These are phyloP conservation scores for Coemansia sp. DNA, from an alignment of 192 early-diverging fungal genomes.

Conservation along the genomic window DNA sequence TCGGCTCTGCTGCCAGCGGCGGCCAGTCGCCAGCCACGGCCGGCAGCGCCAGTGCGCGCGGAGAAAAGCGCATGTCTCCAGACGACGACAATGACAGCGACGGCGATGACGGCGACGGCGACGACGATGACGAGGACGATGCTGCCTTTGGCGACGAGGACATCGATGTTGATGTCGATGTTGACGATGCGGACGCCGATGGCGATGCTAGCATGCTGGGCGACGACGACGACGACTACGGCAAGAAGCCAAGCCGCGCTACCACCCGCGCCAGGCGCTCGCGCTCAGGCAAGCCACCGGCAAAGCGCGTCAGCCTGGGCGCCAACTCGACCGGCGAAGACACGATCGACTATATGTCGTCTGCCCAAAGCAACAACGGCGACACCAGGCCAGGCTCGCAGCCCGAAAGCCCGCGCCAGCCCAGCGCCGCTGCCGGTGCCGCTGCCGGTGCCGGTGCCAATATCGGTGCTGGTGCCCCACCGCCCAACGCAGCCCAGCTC, in stretches of 20 bases:
- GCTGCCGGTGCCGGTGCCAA: not conserved
- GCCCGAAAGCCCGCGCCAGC: slow-evolving; percentile 20
- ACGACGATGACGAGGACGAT: slow-evolving; percentile 26
- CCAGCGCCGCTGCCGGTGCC: slow-evolving; percentile 1
- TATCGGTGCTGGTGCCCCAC: too few species aligned
- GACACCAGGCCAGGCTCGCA: slow-evolving; percentile 12
- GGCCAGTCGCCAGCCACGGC: slow-evolving; percentile 1
- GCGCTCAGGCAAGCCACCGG: not conserved
- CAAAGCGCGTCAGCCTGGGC: slow-evolving; percentile 24
- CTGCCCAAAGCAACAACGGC: slow-evolving; percentile 32
- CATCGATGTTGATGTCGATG: slow-evolving; percentile 8
- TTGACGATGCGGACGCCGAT: slow-evolving; percentile 4
- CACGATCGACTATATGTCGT: slow-evolving; percentile 52
- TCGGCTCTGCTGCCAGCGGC: not conserved
- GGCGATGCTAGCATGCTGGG: not conserved
- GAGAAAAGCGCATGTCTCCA: slow-evolving; percentile 32
- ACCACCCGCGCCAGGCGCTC: not conserved
- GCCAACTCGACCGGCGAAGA: slow-evolving; percentile 43
- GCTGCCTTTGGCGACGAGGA: slow-evolving; percentile 10
- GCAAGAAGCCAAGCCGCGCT: not conserved
- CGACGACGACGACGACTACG: not conserved
- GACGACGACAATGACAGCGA: slow-evolving; percentile 26
- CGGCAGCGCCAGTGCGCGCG: slow-evolving; percentile 11
- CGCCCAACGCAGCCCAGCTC: not conserved
- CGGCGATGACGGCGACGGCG: slow-evolving; percentile 9